phyloP scores from a whole-genome alignment of 768 basidiomycete genomes.

The Leccinum ochraceum region DNA sequence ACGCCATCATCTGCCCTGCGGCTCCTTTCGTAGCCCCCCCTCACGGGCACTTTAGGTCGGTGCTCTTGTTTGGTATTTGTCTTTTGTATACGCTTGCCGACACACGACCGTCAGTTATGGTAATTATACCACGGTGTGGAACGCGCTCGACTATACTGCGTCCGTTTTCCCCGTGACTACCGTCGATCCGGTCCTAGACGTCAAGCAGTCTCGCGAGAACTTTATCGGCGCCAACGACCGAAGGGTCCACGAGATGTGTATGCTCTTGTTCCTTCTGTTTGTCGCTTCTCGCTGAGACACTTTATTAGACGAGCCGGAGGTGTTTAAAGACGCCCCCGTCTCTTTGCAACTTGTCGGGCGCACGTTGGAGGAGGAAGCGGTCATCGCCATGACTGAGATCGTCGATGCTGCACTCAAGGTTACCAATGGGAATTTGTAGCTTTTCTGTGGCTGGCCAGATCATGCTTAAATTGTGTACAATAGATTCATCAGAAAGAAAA shows the following conservation, averaged over 20 bases:
- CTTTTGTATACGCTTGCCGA: not conserved
- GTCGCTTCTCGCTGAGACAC: not conserved
- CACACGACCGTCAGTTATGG: constrained; percentile 37
- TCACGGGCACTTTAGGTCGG: constrained; percentile 59
- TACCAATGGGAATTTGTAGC: not conserved
- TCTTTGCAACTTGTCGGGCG: constrained; percentile 66
- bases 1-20: constrained; percentile 69
- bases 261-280: constrained; percentile 18
- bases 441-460: too few relatives aligned
- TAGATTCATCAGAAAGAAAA: too few relatives aligned
- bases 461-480: not conserved
- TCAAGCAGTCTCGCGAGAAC: constrained; percentile 41
- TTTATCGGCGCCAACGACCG: constrained; percentile 54
- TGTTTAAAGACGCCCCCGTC: constrained; percentile 59
- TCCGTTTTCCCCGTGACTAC: constrained; percentile 63
- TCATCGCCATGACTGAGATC: constrained; percentile 68
- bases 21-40: constrained; percentile 63
- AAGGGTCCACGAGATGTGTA: constrained; percentile 54
- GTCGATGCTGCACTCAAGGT: constrained; percentile 54
- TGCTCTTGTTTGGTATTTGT: not conserved
- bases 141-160: constrained; percentile 64
- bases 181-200: constrained; percentile 57
- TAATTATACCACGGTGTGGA: constrained; percentile 66
- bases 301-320: constrained; percentile 54
- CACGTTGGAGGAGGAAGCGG: constrained; percentile 74